Base-by-base conservation (phyloP, 805 yeast species). In the Barnettozyma sp. region DNA sequence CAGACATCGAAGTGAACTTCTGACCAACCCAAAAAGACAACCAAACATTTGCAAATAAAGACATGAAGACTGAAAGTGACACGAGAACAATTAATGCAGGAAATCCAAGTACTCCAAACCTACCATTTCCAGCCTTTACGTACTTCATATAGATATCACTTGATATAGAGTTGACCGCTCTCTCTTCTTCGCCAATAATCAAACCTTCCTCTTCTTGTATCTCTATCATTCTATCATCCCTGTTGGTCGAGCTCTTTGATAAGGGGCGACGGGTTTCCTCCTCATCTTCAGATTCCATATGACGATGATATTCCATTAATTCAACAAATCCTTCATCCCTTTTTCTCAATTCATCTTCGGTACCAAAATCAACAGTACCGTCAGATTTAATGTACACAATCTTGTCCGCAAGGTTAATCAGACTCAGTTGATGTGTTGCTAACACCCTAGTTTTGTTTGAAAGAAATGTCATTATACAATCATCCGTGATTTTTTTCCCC, bases 351-450 rank as follows among this genome's bases (percentile, higher is more conserved):
- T 79, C 78, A 0, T 63, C 68, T 16, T 72, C 61, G 1, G 82
- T 68, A 11, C 88, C 95, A 24, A 71, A 55, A 33, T 70, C 72
- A 18, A 80, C 60, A 0, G 85, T 77, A 35, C 78, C 80, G 19
- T 82, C 78, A 19, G 47, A 44, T 40, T 74, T 71, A 46, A 85
- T 58, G 41, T 79, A 84, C 8, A 85, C 63, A 26, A 85, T 60
- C 31, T 78, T 65, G 53, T 80, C 83, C 6, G 94, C 90, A 33
- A 67, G 60, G 11, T 71, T 68, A 38, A 84, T 68, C 39, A 85
- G 61, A 7, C 82, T 71, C 36, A 85, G 62, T 53, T 86, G 94
- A 55, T 85, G 94, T 0, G 95, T 85, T 4, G 94, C 92, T 50
- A 85, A 62, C 9, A 85, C 51, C 44, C 90, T 68, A 0, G 95